Evolutionary conservation across 352 stramenopile genomes (phyloP), one percentile per base, ranked within the genome.

Genomic region (Phytopythium cucurbitacearum): DNA sequence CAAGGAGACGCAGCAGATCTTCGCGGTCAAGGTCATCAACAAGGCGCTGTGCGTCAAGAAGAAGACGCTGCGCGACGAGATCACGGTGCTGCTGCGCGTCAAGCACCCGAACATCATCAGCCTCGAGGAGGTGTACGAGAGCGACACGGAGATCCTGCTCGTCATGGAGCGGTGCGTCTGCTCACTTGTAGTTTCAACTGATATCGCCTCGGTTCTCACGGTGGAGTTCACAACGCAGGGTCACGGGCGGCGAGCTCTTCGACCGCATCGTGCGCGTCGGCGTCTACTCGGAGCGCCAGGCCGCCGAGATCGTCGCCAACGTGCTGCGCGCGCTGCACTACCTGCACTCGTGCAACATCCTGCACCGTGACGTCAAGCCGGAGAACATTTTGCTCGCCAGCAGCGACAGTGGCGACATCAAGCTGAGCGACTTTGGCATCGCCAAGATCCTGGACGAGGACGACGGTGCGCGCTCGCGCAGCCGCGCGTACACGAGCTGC

Each of bases 21-120:
- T 90, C 57, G 85, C 82, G 6, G 82, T 93, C 57, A 93, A 95
- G 50, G 81, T 93, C 48, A 95, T 95, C 56, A 91, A 95, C 70
- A 95, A 95, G 70, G 64, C 75, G 56, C 68, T 91, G 11, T 93
- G 82, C 42, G 73, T 93, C 32, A 91, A 91, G 69, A 93, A 91
- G 69, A 93, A 91, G 55, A 86, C 76, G 32, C 62, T 94, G 50
- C 73, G 82, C n/a, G 82, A 94, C 53, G 83, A 94, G 71, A 92
- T 94, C 64, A 88, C 81, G 16, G 83, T 92, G 54, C 66, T 95
- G 49, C 69, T 91, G 54, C 82, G 82, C 34, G 75, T 94, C 53
- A 89, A 94, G 54, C 82, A 93, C 69, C 67, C 80, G 44, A 92
- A 94, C 66, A 93, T 91, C 53, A 94, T 94, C 64, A 90, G 78